These are phyloP conservation scores for Microdochium nivale DNA, from an alignment of 2,329 filamentous ascomycete genomes.

Conservation along the genomic window DNA sequence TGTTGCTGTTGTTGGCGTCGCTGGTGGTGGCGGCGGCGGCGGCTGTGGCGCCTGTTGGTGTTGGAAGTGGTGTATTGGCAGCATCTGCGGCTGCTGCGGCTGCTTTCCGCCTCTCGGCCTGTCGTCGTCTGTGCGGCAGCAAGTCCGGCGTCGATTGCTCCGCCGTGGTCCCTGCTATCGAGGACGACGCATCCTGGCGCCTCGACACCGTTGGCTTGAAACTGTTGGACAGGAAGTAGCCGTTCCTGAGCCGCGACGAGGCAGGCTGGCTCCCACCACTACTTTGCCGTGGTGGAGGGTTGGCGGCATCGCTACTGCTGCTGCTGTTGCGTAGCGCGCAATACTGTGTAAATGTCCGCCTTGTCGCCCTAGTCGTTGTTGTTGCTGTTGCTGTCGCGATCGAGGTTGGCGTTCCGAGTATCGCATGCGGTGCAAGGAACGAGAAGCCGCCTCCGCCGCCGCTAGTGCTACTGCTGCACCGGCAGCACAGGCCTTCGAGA, in stretches of 20 bases:
- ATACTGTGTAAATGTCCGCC: slow-evolving; percentile 10
- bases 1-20: slow-evolving; percentile 15
- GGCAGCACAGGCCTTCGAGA: slow-evolving; percentile 18
- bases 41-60: background rate
- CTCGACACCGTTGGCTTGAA: slow-evolving; percentile 5
- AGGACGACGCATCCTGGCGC: slow-evolving; percentile 1
- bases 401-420: slow-evolving; percentile 3
- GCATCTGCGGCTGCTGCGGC: background rate
- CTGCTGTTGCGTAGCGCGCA: slow-evolving; percentile 5
- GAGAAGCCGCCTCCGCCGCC: background rate
- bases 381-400: too few relatives aligned
- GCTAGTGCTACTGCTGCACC: slow-evolving; percentile 13
- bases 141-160: slow-evolving; percentile 5
- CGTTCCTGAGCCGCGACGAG: slow-evolving; percentile 12
- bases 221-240: slow-evolving; percentile 20
- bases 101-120: slow-evolving; percentile 12
- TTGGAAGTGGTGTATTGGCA: background rate
- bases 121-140: slow-evolving; percentile 16
- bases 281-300: background rate
- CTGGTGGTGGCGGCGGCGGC: slow-evolving; percentile 1
- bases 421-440: background rate
- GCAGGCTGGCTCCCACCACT: background rate
- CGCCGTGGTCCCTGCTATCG: slow-evolving; percentile 3
- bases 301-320: slow-evolving; percentile 5
- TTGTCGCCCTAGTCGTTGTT: slow-evolving; percentile 5